Evolutionary conservation across 345 rosid genomes (phyloP), one percentile per base, ranked within the genome.

Genomic region (Eucalyptus regnans): DNA sequence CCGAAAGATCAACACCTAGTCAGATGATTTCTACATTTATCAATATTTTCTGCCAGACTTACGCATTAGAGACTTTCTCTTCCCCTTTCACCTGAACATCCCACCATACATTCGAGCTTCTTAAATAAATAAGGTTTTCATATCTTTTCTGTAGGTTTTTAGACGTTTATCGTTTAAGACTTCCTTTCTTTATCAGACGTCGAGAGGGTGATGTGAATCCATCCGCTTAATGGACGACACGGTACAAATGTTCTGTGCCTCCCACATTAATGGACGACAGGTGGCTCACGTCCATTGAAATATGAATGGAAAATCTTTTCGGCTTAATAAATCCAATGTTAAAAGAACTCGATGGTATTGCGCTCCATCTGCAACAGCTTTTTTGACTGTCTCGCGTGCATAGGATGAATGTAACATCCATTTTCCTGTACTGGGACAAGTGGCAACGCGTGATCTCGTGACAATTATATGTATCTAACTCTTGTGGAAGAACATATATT

Each of bases 311-410:
- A 66, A 66, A 31, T n/a, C 79, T 15, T 31, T 31, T 16, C 22
- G 43, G 41, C 79, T 4, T 31, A 5, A 66, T 31, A 31, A 66
- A 16, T 31, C 79, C 33, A 66, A 66, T 15, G 79, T 16, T 15
- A 16, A 66, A 56, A 58, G 44, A 20, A 43, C 29, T 50, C 43
- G 18, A 48, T 49, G 86, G 48, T 89, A 88, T 89, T 88, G 93
- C 89, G 89, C n/a, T 91, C 87, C 89, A 89, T 90, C 90, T 87
- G 48, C 76, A 79, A 8, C 52, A 13, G 68, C 91, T 58, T 87
- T 91, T 91, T 89, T 88, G 88, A 91, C 79, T 25, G 88, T 86
- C 92, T 86, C 91, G 93, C 92, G 90, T 91, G 90, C 86, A 31
- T 44, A 48, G n/a, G 37, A 44, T 16, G 44, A 31, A 64, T 87